Percentiles rank a stretch among this genome's conserved stretches.
Conservation (phyloP, 495 filamentous ascomycete genomes). For the Penicillium parvum region DNA sequence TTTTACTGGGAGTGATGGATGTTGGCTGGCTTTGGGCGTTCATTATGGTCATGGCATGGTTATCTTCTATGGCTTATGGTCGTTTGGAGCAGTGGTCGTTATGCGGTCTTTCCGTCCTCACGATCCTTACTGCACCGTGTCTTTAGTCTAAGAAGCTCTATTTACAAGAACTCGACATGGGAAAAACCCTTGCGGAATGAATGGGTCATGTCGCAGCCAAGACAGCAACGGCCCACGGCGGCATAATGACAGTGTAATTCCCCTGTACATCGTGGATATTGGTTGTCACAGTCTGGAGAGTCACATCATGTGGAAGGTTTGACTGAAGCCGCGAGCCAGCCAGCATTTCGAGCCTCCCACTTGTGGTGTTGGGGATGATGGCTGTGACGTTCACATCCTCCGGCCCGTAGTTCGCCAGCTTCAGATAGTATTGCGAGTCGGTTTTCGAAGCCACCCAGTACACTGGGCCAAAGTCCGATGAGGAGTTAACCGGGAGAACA, state of each 20-base stretch:
- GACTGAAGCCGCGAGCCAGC: constrained; percentile 17
- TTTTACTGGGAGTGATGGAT: no score
- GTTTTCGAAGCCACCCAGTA: constrained; percentile 55
- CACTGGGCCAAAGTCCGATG: constrained; percentile 44
- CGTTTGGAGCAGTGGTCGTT: no score
- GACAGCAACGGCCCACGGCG: constrained; percentile 29
- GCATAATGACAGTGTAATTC: constrained; percentile 24
- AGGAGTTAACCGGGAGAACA: constrained; percentile 45
- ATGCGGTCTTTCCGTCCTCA: no score
- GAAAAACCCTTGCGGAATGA: background rate
- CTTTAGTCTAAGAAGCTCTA: no score
- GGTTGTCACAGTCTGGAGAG: constrained; percentile 9
- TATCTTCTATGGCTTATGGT: no score
- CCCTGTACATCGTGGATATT: constrained; percentile 10
- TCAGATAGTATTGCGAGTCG: constrained; percentile 29
- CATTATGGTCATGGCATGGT: no score
- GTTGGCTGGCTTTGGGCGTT: no score
- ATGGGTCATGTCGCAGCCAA: constrained; percentile 17
- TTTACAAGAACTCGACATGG: no score
- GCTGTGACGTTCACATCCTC: constrained; percentile 21
- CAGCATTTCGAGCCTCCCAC: constrained; percentile 26
- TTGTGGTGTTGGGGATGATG: constrained; percentile 21
- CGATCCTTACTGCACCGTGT: no score
- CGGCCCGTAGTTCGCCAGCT: constrained; percentile 31
- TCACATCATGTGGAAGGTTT: constrained; percentile 23